phyloP scores from a whole-genome alignment of 306 rosid species.

The Medicago truncatula region DNA sequence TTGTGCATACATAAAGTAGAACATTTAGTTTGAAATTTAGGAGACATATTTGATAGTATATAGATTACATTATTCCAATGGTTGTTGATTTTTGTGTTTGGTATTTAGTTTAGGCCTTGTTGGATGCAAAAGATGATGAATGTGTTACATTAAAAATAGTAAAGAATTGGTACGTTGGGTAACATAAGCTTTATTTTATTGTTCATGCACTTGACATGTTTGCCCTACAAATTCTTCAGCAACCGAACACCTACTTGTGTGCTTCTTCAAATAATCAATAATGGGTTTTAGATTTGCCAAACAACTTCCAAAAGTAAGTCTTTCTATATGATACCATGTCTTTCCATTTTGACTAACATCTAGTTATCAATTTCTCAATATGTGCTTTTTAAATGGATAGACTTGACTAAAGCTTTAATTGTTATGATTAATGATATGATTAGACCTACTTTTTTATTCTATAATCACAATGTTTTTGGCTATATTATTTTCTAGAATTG shows the following conservation, averaged over 20 bases:
- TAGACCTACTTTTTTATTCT: neutral
- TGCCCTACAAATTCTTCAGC: constrained; percentile 50
- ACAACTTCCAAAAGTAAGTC: constrained; percentile 34
- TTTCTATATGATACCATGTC: constrained; percentile 14
- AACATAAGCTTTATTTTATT: constrained; percentile 18
- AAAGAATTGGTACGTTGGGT: constrained; percentile 33
- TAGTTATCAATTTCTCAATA: constrained; percentile 10
- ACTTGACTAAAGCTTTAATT: constrained; percentile 10
- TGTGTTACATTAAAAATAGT: constrained; percentile 22
- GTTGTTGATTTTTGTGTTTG: constrained; percentile 39
- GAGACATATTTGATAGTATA: constrained; percentile 39
- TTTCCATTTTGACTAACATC: constrained; percentile 6
- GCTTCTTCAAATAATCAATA: constrained; percentile 29
- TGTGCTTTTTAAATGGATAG: constrained; percentile 31
- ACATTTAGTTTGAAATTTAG: constrained; percentile 41
- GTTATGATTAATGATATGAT: neutral
- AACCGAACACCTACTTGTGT: constrained; percentile 49
- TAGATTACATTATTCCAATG: neutral
- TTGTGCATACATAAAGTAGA: constrained; percentile 29
- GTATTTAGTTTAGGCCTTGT: constrained; percentile 26
- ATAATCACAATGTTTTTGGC: neutral
- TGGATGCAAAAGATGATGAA: constrained; percentile 22
- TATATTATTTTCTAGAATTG: neutral
- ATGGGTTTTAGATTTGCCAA: constrained; percentile 37
- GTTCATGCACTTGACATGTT: constrained; percentile 50